Conservation (phyloP, 257 asterid species). For the Echites panduratus region DNA sequence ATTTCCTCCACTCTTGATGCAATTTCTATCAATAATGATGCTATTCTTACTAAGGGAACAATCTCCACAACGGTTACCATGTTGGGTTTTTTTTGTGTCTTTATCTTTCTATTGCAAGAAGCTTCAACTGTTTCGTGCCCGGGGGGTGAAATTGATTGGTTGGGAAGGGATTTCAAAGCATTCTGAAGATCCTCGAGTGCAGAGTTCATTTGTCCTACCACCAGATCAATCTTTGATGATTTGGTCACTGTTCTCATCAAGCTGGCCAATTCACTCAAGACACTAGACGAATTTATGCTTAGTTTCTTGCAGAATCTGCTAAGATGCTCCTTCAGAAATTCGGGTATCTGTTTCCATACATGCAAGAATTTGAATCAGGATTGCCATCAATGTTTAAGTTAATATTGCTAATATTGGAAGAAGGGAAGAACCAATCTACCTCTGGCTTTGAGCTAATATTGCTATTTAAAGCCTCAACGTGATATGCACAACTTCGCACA, state of each 20-base stretch:
- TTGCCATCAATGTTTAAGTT: background rate
- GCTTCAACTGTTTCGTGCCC: conserved; percentile 11
- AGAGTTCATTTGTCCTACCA: conserved; percentile 50
- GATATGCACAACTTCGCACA: conserved; percentile 56
- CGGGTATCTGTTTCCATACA: conserved; percentile 42
- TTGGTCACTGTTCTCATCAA: conserved; percentile 41
- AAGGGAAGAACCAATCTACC: conserved; percentile 28
- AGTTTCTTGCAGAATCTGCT: conserved; percentile 38
- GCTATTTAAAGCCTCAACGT: conserved; percentile 54
- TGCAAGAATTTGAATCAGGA: background rate
- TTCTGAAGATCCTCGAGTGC: conserved; percentile 50
- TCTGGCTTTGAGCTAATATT: conserved; percentile 33
- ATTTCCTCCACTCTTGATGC: conserved; percentile 51
- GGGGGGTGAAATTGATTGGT: conserved; percentile 25
- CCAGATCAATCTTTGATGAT: conserved; percentile 40
- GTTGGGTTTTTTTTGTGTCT: conserved; percentile 12
- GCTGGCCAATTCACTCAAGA: conserved; percentile 43
- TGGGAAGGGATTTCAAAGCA: conserved; percentile 38
- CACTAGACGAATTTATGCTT: conserved; percentile 38
- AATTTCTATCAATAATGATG: conserved; percentile 59
- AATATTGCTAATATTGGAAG: too few species aligned
- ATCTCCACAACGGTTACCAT: conserved; percentile 38
- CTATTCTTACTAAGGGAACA: conserved; percentile 47
- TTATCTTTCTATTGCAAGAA: conserved; percentile 11
- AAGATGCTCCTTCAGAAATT: conserved; percentile 47